Evolutionary conservation across 169 alveolate genomes (phyloP).

Genomic region (Cryptosporidium muris): DNA sequence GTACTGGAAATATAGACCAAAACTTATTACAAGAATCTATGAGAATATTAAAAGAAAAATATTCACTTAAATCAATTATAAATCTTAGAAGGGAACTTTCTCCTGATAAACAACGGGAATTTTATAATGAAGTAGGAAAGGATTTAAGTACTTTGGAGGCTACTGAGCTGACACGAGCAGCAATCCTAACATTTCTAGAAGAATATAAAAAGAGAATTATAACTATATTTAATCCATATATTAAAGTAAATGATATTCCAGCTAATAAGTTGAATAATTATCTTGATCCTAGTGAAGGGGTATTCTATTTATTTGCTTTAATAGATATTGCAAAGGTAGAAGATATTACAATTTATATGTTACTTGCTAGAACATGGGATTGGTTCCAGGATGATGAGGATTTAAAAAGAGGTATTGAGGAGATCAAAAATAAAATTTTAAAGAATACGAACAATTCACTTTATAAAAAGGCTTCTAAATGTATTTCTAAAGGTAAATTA

Average conservation of each 20-base stretch:
- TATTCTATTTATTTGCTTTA: constrained; percentile 13
- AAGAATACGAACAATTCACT: background rate
- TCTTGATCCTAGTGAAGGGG: constrained; percentile 20
- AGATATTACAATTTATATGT: constrained; percentile 55
- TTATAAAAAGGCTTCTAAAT: constrained; percentile 5
- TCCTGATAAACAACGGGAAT: constrained; percentile 23
- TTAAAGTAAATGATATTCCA: background rate
- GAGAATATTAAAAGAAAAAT: background rate
- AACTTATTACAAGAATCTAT: background rate
- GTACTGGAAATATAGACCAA: background rate
- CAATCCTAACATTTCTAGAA: constrained; percentile 14
- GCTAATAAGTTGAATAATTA: constrained; percentile 28
- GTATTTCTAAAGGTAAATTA: constrained; percentile 27
- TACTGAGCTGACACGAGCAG: constrained; percentile 38
- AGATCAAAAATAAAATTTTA: constrained; percentile 4
- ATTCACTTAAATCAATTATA: background rate
- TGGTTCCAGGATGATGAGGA: constrained; percentile 60
- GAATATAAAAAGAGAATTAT: constrained; percentile 40
- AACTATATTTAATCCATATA: constrained; percentile 7
- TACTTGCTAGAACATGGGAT: constrained; percentile 64
- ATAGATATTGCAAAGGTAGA: constrained; percentile 19
- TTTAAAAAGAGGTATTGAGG: constrained; percentile 24
- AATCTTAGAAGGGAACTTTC: constrained; percentile 18
- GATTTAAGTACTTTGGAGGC: constrained; percentile 50
- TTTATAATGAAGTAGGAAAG: constrained; percentile 22